Conservation (phyloP, 2,329 filamentous ascomycete species). For the Neonectria sp. region DNA sequence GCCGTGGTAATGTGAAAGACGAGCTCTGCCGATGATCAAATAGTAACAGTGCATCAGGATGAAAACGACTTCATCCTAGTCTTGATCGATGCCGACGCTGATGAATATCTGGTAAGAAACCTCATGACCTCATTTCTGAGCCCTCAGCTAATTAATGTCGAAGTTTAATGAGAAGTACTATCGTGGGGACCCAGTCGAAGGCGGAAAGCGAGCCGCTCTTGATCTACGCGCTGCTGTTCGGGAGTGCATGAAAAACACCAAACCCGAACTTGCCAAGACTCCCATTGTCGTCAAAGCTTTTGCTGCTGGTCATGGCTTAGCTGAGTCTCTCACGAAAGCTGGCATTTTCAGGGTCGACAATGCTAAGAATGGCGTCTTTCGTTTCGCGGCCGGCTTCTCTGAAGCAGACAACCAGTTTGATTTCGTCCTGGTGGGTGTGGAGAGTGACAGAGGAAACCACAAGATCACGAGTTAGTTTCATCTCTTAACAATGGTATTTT, state of each 20-base stretch:
- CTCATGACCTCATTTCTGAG: not conserved
- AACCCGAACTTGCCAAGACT: not conserved
- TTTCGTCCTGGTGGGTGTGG: constrained; percentile 12
- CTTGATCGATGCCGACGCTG: constrained; percentile 16
- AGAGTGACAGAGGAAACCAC: constrained; percentile 1
- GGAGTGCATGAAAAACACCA: not conserved
- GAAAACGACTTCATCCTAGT: constrained; percentile 2
- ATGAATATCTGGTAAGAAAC: constrained; percentile 4
- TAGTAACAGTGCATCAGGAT: not conserved
- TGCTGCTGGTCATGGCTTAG: constrained; percentile 5
- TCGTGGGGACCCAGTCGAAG: not conserved
- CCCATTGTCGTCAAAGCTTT: constrained; percentile 7
- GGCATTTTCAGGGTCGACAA: not conserved
- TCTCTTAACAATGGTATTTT: not conserved
- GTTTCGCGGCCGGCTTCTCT: constrained; percentile 4
- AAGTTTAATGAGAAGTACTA: constrained; percentile 15
- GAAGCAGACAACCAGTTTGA: not conserved
- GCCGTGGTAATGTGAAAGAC: not conserved
- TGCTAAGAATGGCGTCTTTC: not conserved
- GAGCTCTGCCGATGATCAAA: not conserved
- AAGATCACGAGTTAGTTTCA: not conserved
- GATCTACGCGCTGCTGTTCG: not conserved
- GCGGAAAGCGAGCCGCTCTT: not conserved
- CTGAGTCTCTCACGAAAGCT: not conserved
- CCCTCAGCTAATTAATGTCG: not conserved